Base-by-base conservation (phyloP, 495 filamentous ascomycete genomes). In the Tuber indicum region DNA sequence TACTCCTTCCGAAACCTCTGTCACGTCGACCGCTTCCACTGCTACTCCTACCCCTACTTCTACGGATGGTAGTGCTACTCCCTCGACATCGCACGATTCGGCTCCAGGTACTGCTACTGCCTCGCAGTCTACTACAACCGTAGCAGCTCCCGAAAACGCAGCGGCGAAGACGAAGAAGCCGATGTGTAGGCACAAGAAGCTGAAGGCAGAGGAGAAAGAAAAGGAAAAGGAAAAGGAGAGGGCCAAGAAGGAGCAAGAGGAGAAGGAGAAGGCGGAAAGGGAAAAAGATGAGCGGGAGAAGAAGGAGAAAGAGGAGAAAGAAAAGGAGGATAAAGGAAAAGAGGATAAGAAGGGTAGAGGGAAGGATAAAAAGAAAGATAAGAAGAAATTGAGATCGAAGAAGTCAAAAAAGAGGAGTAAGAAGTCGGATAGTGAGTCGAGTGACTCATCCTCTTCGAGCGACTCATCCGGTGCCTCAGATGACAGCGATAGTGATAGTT, bases 201-300 rank as follows among this genome's bases (percentile, higher is more conserved):
- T 74, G 46, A 87, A 86, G 71, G 76, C 81, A 1, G 82, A 85
- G 74, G 87, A 85, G 76, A 82, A 84, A 71, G 87, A 85, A 82
- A 86, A 41, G 42, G 42, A 43, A 43, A 43, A 85, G 75, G 76
- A 75, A 32, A 88, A 87, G 79, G 79, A 82, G 62, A 81, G 81
- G 32, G 79, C 80, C 72, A 79, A 81, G 26, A 83, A 81, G 43
- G 85, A 85, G 32, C 78, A 81, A 2, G 84, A 86, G 1, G 84
- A 84, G 5, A 85, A 85, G 0, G 83, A 85, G 0, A 83, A 85
- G 6, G 84, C 85, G 9, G 80, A 78, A 42, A 85, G 85, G 6
- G 85, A 85, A n/a, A 78, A 83, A 12, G 72, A 83, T 80, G 79
- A 84, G 58, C 72, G 77, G 62, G 76, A 82, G 44, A 77, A 81